phyloP scores from a whole-genome alignment of 169 alveolate species.

The Toxoplasma gondii region DNA sequence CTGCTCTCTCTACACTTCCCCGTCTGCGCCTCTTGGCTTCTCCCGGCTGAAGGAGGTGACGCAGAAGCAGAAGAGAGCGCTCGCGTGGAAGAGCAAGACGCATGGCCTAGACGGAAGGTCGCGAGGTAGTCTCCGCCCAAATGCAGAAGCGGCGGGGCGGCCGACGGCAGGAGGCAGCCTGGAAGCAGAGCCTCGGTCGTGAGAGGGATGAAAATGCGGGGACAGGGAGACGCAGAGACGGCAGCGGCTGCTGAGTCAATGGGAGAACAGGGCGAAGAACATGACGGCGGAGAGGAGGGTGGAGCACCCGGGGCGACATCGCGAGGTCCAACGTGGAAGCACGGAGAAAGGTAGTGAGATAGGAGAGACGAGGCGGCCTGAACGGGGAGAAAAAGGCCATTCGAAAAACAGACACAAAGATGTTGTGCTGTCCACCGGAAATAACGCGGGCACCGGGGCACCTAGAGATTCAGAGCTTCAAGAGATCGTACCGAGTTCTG shows the following conservation, averaged over 20 bases:
- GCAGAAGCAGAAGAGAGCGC: not conserved
- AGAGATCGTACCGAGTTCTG: too few species aligned
- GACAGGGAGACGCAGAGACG: not conserved
- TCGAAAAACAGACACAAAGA: too few species aligned
- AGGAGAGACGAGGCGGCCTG: constrained; percentile 16
- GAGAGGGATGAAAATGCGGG: constrained; percentile 22
- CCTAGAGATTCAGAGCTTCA: too few species aligned
- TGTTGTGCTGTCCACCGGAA: too few species aligned
- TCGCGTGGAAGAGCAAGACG: not conserved
- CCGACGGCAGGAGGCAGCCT: constrained; percentile 19
- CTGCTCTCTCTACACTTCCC: not conserved
- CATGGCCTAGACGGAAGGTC: not conserved
- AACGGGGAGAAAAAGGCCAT: not conserved
- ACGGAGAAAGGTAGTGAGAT: not conserved
- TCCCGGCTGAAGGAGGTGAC: not conserved
- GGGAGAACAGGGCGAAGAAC: not conserved
- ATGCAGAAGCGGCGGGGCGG: constrained; percentile 16
- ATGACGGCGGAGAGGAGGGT: not conserved
- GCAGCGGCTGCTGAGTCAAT: not conserved
- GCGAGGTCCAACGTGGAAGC: not conserved
- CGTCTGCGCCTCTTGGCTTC: not conserved
- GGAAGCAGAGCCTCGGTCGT: constrained; percentile 28
- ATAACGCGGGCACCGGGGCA: too few species aligned
- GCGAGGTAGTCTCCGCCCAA: constrained; percentile 20
- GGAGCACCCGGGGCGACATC: not conserved